Evolutionary conservation across 129 eudicot species (phyloP).

Genomic region (Flaveria ramosissima): DNA sequence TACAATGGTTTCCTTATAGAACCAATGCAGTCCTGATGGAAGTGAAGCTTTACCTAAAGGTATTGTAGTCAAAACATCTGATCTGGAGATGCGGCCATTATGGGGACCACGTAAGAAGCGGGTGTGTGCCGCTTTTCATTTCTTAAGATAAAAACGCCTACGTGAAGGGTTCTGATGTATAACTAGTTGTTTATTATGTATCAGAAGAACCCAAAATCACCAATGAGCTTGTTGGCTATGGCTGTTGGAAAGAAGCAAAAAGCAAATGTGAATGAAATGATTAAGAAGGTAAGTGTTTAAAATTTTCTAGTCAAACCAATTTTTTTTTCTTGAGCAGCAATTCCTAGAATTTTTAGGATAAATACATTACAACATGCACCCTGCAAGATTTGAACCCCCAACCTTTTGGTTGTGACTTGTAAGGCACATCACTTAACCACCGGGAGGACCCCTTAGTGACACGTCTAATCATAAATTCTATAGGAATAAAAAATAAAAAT

Average conservation of each 20-base stretch:
- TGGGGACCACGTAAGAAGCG: slow-evolving; percentile 59
- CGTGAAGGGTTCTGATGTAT: background rate
- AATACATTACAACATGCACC: too few species aligned
- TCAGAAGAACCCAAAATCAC: slow-evolving; percentile 53
- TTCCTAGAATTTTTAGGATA: too few species aligned
- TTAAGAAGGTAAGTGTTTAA: slow-evolving; percentile 55
- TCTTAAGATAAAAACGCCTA: background rate
- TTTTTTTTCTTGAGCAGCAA: too few species aligned
- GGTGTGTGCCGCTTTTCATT: slow-evolving; percentile 34
- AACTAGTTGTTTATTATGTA: slow-evolving; percentile 25
- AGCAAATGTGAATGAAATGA: slow-evolving; percentile 71
- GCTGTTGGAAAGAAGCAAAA: slow-evolving; percentile 91
- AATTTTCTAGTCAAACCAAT: background rate
- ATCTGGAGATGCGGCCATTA: slow-evolving; percentile 78
- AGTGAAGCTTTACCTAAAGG: slow-evolving; percentile 78
- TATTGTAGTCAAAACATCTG: slow-evolving; percentile 62
- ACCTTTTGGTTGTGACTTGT: too few species aligned
- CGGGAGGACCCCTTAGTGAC: too few species aligned
- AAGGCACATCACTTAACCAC: too few species aligned
- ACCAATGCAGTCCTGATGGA: slow-evolving; percentile 63
- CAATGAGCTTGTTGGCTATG: slow-evolving; percentile 79
- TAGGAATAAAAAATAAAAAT: background rate
- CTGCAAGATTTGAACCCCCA: too few species aligned
- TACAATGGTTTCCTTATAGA: slow-evolving; percentile 34
- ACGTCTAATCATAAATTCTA: background rate